phyloP scores from a whole-genome alignment of 345 rosid species.

The Carallia brachiata region DNA sequence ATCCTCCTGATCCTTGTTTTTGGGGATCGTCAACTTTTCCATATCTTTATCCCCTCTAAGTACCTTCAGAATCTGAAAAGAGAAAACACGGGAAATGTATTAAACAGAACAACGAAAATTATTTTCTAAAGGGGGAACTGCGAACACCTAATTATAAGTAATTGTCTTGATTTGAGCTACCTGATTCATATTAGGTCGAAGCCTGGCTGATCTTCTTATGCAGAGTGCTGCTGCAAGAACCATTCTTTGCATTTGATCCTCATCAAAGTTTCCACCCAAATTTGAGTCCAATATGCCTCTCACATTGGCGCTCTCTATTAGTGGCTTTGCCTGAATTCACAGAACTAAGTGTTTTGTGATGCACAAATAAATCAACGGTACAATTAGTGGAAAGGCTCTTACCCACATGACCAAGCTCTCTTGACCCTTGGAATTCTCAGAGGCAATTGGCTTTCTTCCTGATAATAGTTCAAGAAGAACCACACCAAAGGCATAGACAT shows the following conservation, averaged over 20 bases:
- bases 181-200: constrained; percentile 78
- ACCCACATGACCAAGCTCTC: constrained; percentile 97
- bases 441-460: constrained; percentile 68
- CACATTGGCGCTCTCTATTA: constrained; percentile 51
- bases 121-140: neutral
- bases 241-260: constrained; percentile 65
- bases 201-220: constrained; percentile 61
- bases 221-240: constrained; percentile 75
- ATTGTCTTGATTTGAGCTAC: constrained; percentile 26
- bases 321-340: constrained; percentile 69
- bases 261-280: constrained; percentile 47
- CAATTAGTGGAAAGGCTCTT: constrained; percentile 25
- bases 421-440: constrained; percentile 51
- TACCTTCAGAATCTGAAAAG: constrained; percentile 56
- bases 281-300: constrained; percentile 62
- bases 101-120: neutral
- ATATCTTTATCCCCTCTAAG: constrained; percentile 48
- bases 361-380: neutral
- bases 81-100: neutral
- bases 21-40: constrained; percentile 25
- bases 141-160: neutral
- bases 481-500: constrained; percentile 90
- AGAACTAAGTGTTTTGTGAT: constrained; percentile 11
- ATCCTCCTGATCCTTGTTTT: constrained; percentile 18
- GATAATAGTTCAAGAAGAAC: constrained; percentile 84